Percentiles rank a stretch among this genome's conserved stretches.
phyloP scores from a whole-genome alignment of 2,329 filamentous ascomycete genomes.

The Pezizomycotina sp. region DNA sequence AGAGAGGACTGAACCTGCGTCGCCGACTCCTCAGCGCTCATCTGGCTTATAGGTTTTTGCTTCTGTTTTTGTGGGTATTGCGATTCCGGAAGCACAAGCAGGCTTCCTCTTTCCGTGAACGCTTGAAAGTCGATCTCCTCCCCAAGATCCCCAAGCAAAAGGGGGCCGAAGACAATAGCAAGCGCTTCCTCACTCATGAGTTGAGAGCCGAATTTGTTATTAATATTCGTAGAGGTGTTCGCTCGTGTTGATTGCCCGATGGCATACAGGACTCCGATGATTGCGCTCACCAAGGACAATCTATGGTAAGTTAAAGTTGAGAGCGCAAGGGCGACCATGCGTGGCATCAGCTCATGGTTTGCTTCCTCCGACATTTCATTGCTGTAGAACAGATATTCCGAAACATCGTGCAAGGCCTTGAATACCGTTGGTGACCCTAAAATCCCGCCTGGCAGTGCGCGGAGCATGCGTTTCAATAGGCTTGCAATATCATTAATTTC shows the following conservation, averaged over 20 bases:
- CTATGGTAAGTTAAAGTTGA: constrained; percentile 42
- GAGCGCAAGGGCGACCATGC: constrained; percentile 49
- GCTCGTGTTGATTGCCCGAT: constrained; percentile 44
- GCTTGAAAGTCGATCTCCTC: constrained; percentile 34
- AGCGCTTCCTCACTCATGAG: constrained; percentile 49
- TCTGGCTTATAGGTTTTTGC: too few species aligned
- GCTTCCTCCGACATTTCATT: constrained; percentile 39
- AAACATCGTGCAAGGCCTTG: constrained; percentile 45
- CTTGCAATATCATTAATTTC: constrained; percentile 50
- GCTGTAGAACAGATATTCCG: constrained; percentile 39
- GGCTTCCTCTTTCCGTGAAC: constrained; percentile 32
- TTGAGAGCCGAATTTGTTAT: too few species aligned
- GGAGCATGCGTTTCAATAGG: constrained; percentile 49
- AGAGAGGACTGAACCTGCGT: too few species aligned
- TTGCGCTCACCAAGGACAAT: constrained; percentile 47
- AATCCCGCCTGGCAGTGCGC: constrained; percentile 47
- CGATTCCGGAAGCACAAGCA: constrained; percentile 18
- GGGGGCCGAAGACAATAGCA: constrained; percentile 48
- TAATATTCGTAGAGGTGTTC: constrained; percentile 41
- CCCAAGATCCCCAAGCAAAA: constrained; percentile 40
- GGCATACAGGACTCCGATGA: constrained; percentile 48
- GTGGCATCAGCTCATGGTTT: constrained; percentile 41
- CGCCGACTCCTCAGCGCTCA: too few species aligned
- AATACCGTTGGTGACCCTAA: constrained; percentile 46
- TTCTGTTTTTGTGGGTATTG: constrained; percentile 10